Evolutionary conservation across 352 stramenopile species (phyloP), one percentile per base, ranked within the genome.

Genomic region (Globisporangium takayamanum): DNA sequence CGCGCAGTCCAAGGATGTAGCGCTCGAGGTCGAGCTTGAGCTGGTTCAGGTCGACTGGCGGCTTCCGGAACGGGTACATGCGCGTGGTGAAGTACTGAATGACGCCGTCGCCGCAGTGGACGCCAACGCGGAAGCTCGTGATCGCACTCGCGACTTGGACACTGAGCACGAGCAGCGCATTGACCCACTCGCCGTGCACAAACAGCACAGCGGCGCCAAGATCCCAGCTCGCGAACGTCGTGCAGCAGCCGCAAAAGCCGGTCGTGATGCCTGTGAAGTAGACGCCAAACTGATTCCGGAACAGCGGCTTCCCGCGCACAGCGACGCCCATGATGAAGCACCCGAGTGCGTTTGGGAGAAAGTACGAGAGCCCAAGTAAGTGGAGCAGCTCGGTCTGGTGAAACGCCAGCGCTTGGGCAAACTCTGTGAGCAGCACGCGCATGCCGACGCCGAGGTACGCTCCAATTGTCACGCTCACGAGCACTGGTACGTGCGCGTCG

Each of bases 211-310:
- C 72, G 3, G 68, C 72, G 6, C 64, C 67, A 2, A 88, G 53
- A 39, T 85, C 73, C 78, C 78, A 88, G 28, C 70, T 80, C 33
- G 78, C 70, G 45, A 88, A 88, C 3, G 78, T 87, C 30, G 78
- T 88, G 59, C 76, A 87, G 60, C 66, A 80, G 53, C 78, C 78
- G 59, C 78, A 88, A 37, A 88, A 88, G 12, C 78, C 78, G n/a
- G 78, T 87, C 14, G 74, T 87, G 49, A 88, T 44, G 22, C 75
- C 76, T 11, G 70, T 79, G 20, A 84, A 63, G 37, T 83, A 65
- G 53, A 75, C 69, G 4, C 75, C 67, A 33, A 81, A 83, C 50
- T 82, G 68, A 1, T 70, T 67, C 3, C 66, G 68, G 22, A 85
- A 53, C 18, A 84, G 66, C n/a, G 70, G 66, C 58, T 75, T 81